A percentile compares a stretch with the other conserved stretches of the same genome.
Conservation (phyloP, 805 yeast genomes). For the Jamesozyma jinghongensis region DNA sequence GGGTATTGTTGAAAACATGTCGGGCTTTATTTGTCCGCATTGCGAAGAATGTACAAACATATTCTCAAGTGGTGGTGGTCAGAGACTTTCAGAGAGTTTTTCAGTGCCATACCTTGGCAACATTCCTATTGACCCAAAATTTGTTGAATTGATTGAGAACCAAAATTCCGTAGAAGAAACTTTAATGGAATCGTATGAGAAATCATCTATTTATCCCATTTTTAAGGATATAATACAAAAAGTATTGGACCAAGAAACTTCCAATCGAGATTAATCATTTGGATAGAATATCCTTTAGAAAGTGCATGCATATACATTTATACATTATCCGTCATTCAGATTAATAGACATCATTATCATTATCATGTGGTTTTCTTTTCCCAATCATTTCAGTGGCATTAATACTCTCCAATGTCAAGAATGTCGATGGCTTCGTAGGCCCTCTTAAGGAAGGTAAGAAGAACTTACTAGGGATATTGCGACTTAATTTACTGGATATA, state of each 20-base stretch:
- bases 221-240: conserved; percentile 40
- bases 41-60: conserved; percentile 89
- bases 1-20: conserved; percentile 93
- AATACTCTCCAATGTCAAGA: conserved; percentile 12
- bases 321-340: neutral
- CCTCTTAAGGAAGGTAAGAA: neutral
- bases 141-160: conserved; percentile 78
- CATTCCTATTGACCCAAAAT: conserved; percentile 88
- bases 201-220: conserved; percentile 29
- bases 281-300: too few relatives aligned
- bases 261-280: conserved; percentile 4
- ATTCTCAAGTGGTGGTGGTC: conserved; percentile 91
- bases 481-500: neutral
- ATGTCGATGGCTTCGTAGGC: conserved; percentile 11
- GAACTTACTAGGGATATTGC: neutral
- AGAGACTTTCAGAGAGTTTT: conserved; percentile 51
- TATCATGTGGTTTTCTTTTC: too few relatives aligned
- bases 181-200: conserved; percentile 32
- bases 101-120: conserved; percentile 67
- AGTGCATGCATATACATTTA: neutral
- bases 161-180: conserved; percentile 25
- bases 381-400: conserved; percentile 6
- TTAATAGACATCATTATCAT: too few relatives aligned
- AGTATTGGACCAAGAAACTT: conserved; percentile 24
- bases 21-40: conserved; percentile 91